Evolutionary conservation across 192 early-diverging fungal species (phyloP).

Genomic region (Phlyctochytrium bullatum): DNA sequence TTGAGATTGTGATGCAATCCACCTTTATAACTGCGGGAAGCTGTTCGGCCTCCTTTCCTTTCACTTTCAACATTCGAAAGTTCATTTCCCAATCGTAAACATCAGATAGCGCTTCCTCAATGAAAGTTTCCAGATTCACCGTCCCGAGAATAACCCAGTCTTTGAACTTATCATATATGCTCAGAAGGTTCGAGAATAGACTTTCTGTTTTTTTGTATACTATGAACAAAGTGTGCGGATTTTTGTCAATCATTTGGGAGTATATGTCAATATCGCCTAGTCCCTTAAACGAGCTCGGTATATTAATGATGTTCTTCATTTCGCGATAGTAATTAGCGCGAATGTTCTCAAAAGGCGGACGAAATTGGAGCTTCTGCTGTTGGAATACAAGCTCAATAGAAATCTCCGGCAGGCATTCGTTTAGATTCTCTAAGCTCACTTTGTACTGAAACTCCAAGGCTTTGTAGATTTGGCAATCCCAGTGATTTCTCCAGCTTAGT

Average conservation of each 20-base stretch:
- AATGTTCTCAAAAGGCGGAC: conserved; percentile 59
- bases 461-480: conserved; percentile 61
- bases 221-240: conserved; percentile 34
- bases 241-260: conserved; percentile 45
- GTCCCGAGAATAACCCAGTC: conserved; percentile 59
- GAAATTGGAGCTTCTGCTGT: conserved; percentile 50
- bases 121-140: conserved; percentile 48
- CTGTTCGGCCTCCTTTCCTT: conserved; percentile 60
- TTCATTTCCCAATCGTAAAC: conserved; percentile 52
- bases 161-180: conserved; percentile 49
- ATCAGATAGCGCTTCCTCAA: conserved; percentile 41
- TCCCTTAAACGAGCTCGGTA: conserved; percentile 47
- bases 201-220: conserved; percentile 53
- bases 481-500: conserved; percentile 52
- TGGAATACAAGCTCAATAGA: conserved; percentile 57
- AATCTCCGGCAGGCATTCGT: conserved; percentile 51
- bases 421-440: conserved; percentile 46
- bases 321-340: conserved; percentile 63
- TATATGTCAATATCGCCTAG: conserved; percentile 46
- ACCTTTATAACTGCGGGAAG: conserved; percentile 45
- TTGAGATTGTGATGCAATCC: conserved; percentile 54
- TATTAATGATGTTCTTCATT: conserved; percentile 62
- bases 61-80: conserved; percentile 51
- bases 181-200: conserved; percentile 49
- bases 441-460: conserved; percentile 53